Evolutionary conservation across 2,329 filamentous ascomycete species (phyloP), one percentile per base, ranked within the genome.

Genomic region (Emericellopsis cladophorae): DNA sequence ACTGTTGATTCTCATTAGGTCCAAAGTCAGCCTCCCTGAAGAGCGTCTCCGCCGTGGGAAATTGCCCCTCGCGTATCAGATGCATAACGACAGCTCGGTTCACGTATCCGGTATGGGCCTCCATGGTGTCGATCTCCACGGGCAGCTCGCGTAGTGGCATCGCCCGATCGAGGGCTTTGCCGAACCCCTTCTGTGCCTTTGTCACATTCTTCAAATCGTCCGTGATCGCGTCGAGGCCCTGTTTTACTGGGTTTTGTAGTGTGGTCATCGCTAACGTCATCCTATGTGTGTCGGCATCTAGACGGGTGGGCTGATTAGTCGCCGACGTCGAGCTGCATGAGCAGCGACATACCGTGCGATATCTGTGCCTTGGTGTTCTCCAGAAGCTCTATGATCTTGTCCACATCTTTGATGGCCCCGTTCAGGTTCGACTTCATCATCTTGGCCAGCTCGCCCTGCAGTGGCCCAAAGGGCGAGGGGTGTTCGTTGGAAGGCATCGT

Each of bases 61-160:
- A 98, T 55, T 95, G 84, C 38, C 92, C 92, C 63, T 96, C 90
- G 33, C 92, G 84, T 32, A 98, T 73, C 18, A 98, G 74, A 56
- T 98, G 92, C 88, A 96, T 95, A 9, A 85, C 85, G 51, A 98
- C 93, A 7, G 92, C 90, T 42, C 89, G 79, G 62, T 95, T 93
- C 55, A 96, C 86, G 11, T 95, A 70, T 14, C 73, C 68, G 4
- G 83, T 74, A 48, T 93, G 79, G 16, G 80, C 74, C 2, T 77
- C 79, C 59, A 95, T 78, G 29, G 80, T 82, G 60, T 94, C 87
- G 52, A 87, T 80, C 43, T 89, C 84, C 53, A 79, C 83, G 12
- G 81, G 84, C 0, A 90, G 77, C 12, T 84, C 67, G 12, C 79
- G 76, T 9, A 59, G 52, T 5, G 66, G 69, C 6, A 60, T 45